Percentiles rank a stretch among this genome's conserved stretches.
Conservation (phyloP, 371 early-diverging fungal species). For the Dipsacomyces acuminosporus region DNA sequence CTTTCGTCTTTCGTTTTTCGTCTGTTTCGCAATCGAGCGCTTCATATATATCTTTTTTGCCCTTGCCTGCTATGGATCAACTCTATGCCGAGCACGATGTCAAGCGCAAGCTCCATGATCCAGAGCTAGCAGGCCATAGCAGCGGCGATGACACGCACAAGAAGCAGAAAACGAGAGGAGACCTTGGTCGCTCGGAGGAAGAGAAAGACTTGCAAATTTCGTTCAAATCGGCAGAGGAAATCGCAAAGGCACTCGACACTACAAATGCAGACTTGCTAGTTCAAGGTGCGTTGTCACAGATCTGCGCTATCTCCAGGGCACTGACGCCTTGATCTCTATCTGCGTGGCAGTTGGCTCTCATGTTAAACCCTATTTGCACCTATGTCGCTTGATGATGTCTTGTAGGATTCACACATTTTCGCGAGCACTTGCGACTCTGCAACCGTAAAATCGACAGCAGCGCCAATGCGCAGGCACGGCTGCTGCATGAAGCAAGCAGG, state of each 20-base stretch:
- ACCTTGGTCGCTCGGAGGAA: too few species aligned
- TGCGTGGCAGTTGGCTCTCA: too few species aligned
- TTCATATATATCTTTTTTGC: too few species aligned
- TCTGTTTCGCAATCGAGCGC: too few species aligned
- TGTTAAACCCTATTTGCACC: too few species aligned
- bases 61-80: too few species aligned
- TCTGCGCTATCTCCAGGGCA: too few species aligned
- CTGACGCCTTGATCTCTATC: too few species aligned
- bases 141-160: neutral
- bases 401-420: slow-evolving; percentile 35
- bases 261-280: slow-evolving; percentile 31
- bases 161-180: neutral
- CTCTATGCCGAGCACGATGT: neutral
- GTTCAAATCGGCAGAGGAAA: slow-evolving; percentile 33
- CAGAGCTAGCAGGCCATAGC: neutral
- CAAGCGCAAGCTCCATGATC: slow-evolving; percentile 9
- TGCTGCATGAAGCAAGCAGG: slow-evolving; percentile 19
- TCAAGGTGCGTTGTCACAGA: too few species aligned
- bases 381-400: too few species aligned
- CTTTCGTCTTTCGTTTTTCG: neutral
- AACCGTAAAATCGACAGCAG: slow-evolving; percentile 4
- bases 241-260: slow-evolving; percentile 20
- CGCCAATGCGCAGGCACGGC: slow-evolving; percentile 8
- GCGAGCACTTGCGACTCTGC: slow-evolving; percentile 40
- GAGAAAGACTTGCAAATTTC: slow-evolving; percentile 24